Percentiles rank a stretch among this genome's conserved stretches.
phyloP scores from a whole-genome alignment of 345 rosid species.

The Draba incana region DNA sequence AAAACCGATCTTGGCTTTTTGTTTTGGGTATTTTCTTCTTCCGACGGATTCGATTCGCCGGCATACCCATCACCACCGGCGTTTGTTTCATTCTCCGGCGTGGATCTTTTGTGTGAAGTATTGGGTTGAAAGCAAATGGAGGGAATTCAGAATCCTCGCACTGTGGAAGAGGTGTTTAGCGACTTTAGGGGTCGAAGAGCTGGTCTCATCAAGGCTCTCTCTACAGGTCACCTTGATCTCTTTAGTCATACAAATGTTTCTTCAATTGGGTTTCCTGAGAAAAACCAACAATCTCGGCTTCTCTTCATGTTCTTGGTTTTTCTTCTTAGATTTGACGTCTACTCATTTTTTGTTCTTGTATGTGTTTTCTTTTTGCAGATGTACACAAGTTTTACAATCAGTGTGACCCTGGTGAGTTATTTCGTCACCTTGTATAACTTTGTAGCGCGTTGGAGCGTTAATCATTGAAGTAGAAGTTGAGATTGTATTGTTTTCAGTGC shows the following conservation, averaged over 20 bases:
- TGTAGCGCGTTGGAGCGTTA: background rate
- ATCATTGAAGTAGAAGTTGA: background rate
- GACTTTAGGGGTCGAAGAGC: conserved; percentile 74
- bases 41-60: conserved; percentile 11
- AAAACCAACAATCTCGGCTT: conserved; percentile 11
- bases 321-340: conserved; percentile 26
- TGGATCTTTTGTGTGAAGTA: conserved; percentile 5
- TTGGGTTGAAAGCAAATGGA: conserved; percentile 52
- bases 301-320: conserved; percentile 7
- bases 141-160: conserved; percentile 51
- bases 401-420: conserved; percentile 77
- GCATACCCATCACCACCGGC: conserved; percentile 18
- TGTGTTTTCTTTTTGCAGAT: conserved; percentile 47
- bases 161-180: conserved; percentile 76
- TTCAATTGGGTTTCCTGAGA: conserved; percentile 16
- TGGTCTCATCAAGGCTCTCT: conserved; percentile 72
- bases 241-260: background rate
- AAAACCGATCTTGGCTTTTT: conserved; percentile 26
- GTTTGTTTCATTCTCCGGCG: conserved; percentile 11
- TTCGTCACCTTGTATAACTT: conserved; percentile 16
- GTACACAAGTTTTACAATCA: conserved; percentile 62
- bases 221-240: conserved; percentile 48
- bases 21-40: background rate
- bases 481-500: conserved; percentile 9
- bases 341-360: conserved; percentile 17